Evolutionary conservation across 139 green algal genomes (phyloP), one percentile per base, ranked within the genome.

Genomic region (Tetradesmus obliquus): DNA sequence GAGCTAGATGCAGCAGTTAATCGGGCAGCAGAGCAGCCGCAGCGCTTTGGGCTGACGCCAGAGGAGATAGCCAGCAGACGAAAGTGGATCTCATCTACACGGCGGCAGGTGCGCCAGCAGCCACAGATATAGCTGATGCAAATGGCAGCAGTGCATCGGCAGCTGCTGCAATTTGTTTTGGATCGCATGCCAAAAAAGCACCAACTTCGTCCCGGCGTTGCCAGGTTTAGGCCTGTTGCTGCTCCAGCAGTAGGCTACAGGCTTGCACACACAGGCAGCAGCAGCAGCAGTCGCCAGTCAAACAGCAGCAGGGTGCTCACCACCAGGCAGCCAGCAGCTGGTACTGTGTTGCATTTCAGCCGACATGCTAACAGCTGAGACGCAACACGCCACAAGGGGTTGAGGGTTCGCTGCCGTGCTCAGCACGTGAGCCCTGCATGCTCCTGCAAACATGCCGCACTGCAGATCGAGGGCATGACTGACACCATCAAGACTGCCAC

Each of bases 1-100:
- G 96, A 98, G 87, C 95, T 98, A 71, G 93, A 96, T 17, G 96
- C 94, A 24, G 95, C 97, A 3, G 94, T 98, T 24, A 95, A 97
- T 72, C 90, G 95, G 1, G 97, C 97, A 66, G 95, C 97, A 54
- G 95, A 95, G 87, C 96, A 98, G 88, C 96, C 96, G 74, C 76
- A 93, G 72, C 94, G 95, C 5, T 98, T 98, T 91, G 95, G 95
- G 55, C 91, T 98, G 1, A 96, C 93, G 1, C 93, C 93, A 7
- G 94, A 96, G 55, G 97, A 98, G 91, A 94, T 98, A 22, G 91
- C 80, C 22, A 94, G 93, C 72, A 91, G 97, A 45, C 86, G 95
- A 7, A 93, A 95, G 76, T 98, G 97, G 97, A 95, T 97, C 3
- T 88, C 90, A 76, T 24, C 89, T 45, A 97, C 94, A 4, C 88